phyloP scores from a whole-genome alignment of 2,329 filamentous ascomycete species.

The Trichoderma sp. region DNA sequence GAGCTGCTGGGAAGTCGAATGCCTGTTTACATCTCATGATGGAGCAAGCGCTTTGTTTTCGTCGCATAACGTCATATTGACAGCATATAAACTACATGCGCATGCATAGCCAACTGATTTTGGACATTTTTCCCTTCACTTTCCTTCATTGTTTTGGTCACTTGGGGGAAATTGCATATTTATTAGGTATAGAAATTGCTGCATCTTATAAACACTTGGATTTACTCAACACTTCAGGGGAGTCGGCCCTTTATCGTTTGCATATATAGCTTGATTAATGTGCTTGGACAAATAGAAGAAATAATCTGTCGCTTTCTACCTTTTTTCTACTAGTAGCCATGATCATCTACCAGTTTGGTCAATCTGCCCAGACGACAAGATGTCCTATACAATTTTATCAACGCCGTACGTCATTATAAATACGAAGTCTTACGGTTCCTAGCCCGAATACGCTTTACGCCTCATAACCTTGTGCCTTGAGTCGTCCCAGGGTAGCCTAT shows the following conservation, averaged over 20 bases:
- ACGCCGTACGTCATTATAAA: background rate
- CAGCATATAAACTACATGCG: background rate
- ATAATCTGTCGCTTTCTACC: background rate
- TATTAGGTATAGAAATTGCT: background rate
- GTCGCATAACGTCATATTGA: background rate
- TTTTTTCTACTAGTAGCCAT: background rate
- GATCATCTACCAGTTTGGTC: background rate
- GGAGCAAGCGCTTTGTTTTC: background rate
- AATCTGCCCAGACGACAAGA: background rate
- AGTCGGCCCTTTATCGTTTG: background rate
- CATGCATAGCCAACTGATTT: background rate
- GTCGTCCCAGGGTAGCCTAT: background rate
- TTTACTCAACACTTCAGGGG: too few relatives aligned
- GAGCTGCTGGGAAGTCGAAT: conserved; percentile 59
- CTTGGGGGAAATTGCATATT: background rate
- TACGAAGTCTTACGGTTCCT: background rate
- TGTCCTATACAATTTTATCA: background rate
- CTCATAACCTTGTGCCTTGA: background rate
- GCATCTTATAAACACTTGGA: background rate
- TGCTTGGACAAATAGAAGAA: background rate
- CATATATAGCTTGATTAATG: background rate
- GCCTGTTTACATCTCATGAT: conserved; percentile 56
- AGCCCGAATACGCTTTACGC: background rate
- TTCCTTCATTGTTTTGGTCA: background rate
- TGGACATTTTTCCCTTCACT: background rate